phyloP scores from a whole-genome alignment of 495 filamentous ascomycete species.

The Podospora fimiseda region DNA sequence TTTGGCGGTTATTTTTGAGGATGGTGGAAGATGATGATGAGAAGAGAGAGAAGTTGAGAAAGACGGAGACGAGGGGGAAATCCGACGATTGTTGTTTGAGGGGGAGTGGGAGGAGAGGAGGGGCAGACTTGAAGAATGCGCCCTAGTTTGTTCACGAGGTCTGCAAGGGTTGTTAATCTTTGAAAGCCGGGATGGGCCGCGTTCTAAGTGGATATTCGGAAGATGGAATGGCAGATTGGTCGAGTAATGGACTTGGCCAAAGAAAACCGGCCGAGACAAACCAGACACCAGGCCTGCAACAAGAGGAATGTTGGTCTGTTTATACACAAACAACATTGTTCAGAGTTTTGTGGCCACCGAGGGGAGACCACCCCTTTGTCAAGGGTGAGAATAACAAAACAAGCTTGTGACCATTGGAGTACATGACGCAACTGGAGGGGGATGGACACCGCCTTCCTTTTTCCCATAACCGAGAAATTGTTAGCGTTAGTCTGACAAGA shows the following conservation, averaged over 20 bases:
- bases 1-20: conserved; percentile 10
- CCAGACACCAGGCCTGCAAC: conserved; percentile 3
- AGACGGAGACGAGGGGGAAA: not conserved
- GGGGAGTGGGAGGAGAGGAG: conserved; percentile 9
- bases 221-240: conserved; percentile 14
- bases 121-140: no score
- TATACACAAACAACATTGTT: no score
- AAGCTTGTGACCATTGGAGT: no score
- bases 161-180: conserved; percentile 7
- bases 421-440: conserved; percentile 13
- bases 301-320: conserved; percentile 9
- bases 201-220: conserved; percentile 15
- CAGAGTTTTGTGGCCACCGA: no score
- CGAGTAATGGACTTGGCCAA: conserved; percentile 12
- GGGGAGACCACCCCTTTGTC: no score
- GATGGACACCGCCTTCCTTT: conserved; percentile 27
- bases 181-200: conserved; percentile 10
- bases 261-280: conserved; percentile 7
- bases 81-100: not conserved
- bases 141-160: conserved; percentile 6
- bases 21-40: not conserved
- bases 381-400: no score
- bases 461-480: not conserved
- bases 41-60: not conserved
- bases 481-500: not conserved